phyloP scores from a whole-genome alignment of 306 rosid species.

The Cyamopsis tetragonoloba region DNA sequence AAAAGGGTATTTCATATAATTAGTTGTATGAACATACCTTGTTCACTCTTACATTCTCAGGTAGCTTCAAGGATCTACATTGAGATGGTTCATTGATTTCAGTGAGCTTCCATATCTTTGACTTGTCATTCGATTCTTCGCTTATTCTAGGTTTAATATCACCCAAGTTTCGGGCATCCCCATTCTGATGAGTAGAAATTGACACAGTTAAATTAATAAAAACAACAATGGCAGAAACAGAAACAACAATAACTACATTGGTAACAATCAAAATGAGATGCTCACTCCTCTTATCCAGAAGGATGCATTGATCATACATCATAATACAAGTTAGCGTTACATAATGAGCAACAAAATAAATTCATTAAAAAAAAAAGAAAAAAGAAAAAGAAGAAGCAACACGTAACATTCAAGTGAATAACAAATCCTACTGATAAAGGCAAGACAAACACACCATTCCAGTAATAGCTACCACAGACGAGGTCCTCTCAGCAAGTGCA shows the following conservation, averaged over 20 bases:
- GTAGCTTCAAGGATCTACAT: conserved; percentile 87
- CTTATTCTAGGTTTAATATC: conserved; percentile 92
- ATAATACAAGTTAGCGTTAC: conserved; percentile 11
- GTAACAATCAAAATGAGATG: not conserved
- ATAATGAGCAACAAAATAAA: not conserved
- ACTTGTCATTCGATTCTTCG: conserved; percentile 93
- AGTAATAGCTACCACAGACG: conserved; percentile 61
- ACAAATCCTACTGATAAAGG: not conserved
- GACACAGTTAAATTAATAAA: not conserved
- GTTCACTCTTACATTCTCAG: conserved; percentile 71
- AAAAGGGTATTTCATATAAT: not conserved
- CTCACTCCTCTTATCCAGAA: not conserved
- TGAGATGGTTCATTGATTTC: conserved; percentile 86
- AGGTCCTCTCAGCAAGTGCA: conserved; percentile 69
- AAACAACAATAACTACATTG: conserved; percentile 2
- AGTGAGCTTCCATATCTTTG: conserved; percentile 96
- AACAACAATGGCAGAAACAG: not conserved
- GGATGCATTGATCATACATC: not conserved
- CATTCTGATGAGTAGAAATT: conserved; percentile 57
- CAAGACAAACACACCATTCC: conserved; percentile 70
- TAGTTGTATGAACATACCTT: conserved; percentile 46
- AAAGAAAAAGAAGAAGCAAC: too few species aligned
- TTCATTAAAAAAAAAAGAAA: not conserved
- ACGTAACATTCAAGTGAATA: not conserved
- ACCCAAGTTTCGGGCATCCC: conserved; percentile 77